phyloP scores from a whole-genome alignment of 345 rosid genomes.

The Eucalyptus caleyi region DNA sequence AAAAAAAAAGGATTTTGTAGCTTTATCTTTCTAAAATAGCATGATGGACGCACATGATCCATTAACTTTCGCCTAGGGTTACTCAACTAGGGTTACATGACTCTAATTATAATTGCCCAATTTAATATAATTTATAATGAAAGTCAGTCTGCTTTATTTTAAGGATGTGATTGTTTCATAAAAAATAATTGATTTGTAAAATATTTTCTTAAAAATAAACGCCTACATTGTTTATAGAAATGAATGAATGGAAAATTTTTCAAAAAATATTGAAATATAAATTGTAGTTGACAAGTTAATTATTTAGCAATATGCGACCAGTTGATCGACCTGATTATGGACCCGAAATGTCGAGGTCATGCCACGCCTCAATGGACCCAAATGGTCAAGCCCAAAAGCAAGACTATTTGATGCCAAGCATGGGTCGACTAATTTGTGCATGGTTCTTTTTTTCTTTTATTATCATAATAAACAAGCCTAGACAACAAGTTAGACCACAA shows the following conservation, averaged over 20 bases:
- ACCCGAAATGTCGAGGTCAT: too few species aligned
- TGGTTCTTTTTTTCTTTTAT: background rate
- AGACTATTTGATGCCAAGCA: background rate
- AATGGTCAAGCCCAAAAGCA: background rate
- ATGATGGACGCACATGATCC: background rate
- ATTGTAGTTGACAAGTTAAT: too few species aligned
- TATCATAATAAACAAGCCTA: background rate
- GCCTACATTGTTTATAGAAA: fast-evolving
- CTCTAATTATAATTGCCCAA: background rate
- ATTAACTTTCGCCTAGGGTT: background rate
- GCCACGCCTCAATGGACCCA: too few species aligned
- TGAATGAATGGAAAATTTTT: fast-evolving
- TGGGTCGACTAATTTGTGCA: background rate
- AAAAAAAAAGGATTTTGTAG: background rate
- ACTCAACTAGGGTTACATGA: background rate
- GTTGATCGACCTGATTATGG: too few species aligned
- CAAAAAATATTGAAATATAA: too few species aligned
- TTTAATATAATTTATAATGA: background rate
- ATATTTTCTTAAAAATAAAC: too few species aligned
- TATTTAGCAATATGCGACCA: background rate
- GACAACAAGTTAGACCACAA: background rate
- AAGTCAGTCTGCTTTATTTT: background rate
- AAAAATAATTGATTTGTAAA: background rate
- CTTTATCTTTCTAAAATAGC: background rate
- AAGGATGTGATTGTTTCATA: background rate